These are phyloP conservation scores for Lentinula detonsa DNA, from an alignment of 768 basidiomycete genomes.

Conservation along the genomic window DNA sequence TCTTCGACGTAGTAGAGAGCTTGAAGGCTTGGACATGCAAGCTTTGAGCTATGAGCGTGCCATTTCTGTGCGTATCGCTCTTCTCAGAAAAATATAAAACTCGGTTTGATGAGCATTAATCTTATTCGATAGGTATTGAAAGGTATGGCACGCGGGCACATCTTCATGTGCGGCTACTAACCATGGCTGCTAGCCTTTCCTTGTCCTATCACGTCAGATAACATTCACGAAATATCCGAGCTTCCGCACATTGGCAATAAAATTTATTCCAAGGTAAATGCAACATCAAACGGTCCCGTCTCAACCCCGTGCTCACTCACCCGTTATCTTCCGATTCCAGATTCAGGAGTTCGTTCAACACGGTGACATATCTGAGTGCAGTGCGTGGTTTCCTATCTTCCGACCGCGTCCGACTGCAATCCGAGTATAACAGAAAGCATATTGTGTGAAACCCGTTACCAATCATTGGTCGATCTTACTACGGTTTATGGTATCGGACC, in stretches of 20 bases:
- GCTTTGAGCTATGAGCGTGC: slow-evolving; percentile 69
- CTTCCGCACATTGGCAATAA: slow-evolving; percentile 45
- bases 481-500: slow-evolving; percentile 73
- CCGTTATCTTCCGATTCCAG: slow-evolving; percentile 24
- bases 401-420: background rate
- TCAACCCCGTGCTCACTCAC: background rate
- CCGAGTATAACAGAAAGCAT: slow-evolving; percentile 35
- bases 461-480: slow-evolving; percentile 50
- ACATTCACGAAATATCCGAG: slow-evolving; percentile 31
- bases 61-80: slow-evolving; percentile 48
- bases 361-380: slow-evolving; percentile 55
- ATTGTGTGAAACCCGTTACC: slow-evolving; percentile 44
- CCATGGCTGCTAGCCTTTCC: slow-evolving; percentile 41
- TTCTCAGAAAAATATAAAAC: background rate
- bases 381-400: slow-evolving; percentile 24
- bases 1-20: slow-evolving; percentile 48
- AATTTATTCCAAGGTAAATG: slow-evolving; percentile 38
- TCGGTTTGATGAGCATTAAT: background rate
- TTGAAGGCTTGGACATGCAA: slow-evolving; percentile 65
- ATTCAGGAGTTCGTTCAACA: slow-evolving; percentile 55
- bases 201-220: slow-evolving; percentile 28
- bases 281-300: background rate
- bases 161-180: background rate
- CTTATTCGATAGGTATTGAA: slow-evolving; percentile 34
- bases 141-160: slow-evolving; percentile 21